Conservation (phyloP, 805 yeast species). For the Ogataea populi-albae region DNA sequence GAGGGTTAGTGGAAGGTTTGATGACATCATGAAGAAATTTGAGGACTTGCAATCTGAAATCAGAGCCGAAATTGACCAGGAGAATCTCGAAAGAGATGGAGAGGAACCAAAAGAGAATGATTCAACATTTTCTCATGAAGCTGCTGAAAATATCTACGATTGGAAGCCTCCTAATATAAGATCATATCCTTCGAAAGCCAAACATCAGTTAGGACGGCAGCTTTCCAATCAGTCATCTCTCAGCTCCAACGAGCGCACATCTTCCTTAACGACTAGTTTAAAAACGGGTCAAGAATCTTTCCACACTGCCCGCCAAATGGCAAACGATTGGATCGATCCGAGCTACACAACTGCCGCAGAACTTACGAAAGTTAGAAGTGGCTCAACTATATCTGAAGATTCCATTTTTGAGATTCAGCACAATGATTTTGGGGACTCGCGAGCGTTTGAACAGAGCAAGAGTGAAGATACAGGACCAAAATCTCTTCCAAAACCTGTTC, state of each 20-base stretch:
- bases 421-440: too few relatives aligned
- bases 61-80: conserved; percentile 18
- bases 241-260: conserved; percentile 8
- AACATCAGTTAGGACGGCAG: too few relatives aligned
- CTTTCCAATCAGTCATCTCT: conserved; percentile 8
- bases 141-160: not conserved
- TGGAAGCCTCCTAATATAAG: not conserved
- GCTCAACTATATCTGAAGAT: conserved; percentile 16
- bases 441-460: conserved; percentile 1
- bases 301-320: conserved; percentile 22
- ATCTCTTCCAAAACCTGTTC: conserved; percentile 2
- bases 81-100: conserved; percentile 2
- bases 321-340: conserved; percentile 5
- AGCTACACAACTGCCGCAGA: conserved; percentile 1
- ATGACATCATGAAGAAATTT: conserved; percentile 33
- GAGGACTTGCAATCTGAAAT: conserved; percentile 28
- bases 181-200: not conserved
- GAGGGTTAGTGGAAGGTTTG: conserved; percentile 26
- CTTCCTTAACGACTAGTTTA: conserved; percentile 15
- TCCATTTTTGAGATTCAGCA: conserved; percentile 14
- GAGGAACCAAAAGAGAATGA: not conserved
- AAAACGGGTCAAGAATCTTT: conserved; percentile 24
- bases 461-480: conserved; percentile 1
- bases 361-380: conserved; percentile 8
- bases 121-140: not conserved